These are phyloP conservation scores for Stemphylium vesicarium DNA, from an alignment of 2,329 filamentous ascomycete genomes.

Conservation along the genomic window DNA sequence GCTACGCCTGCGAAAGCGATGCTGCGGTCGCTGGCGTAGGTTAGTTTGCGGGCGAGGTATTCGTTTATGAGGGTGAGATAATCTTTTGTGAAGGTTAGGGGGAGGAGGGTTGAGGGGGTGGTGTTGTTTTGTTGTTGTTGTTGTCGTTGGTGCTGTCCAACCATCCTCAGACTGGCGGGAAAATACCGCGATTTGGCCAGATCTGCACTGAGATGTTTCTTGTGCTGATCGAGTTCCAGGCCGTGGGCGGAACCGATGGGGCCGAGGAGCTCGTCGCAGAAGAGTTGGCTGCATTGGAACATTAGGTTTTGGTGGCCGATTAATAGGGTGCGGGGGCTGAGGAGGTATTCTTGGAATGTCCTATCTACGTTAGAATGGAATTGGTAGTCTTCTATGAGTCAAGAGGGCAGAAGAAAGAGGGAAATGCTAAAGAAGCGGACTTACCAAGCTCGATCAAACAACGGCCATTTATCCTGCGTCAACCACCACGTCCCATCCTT, in stretches of 20 bases:
- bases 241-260: neutral
- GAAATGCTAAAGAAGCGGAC: too few species aligned
- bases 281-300: slow-evolving; percentile 16
- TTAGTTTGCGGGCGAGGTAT: slow-evolving; percentile 7
- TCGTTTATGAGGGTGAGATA: slow-evolving; percentile 10
- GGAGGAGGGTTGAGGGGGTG: neutral
- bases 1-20: slow-evolving; percentile 18
- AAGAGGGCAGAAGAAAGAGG: neutral
- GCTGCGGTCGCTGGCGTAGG: slow-evolving; percentile 8
- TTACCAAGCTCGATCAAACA: slow-evolving; percentile 23
- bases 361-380: neutral
- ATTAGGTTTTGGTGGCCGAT: slow-evolving; percentile 19
- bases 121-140: neutral
- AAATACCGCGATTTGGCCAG: slow-evolving; percentile 13
- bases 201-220: neutral
- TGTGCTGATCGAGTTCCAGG: neutral
- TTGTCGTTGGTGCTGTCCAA: neutral
- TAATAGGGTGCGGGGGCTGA: slow-evolving; percentile 18
- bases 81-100: slow-evolving; percentile 5
- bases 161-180: neutral
- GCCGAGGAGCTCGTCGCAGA: slow-evolving; percentile 18
- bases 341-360: slow-evolving; percentile 28
- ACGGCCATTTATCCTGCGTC: slow-evolving; percentile 10
- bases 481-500: slow-evolving; percentile 5
- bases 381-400: too few species aligned